Conservation (phyloP, 495 filamentous ascomycete genomes). For the Ascodesmis nigricans region DNA sequence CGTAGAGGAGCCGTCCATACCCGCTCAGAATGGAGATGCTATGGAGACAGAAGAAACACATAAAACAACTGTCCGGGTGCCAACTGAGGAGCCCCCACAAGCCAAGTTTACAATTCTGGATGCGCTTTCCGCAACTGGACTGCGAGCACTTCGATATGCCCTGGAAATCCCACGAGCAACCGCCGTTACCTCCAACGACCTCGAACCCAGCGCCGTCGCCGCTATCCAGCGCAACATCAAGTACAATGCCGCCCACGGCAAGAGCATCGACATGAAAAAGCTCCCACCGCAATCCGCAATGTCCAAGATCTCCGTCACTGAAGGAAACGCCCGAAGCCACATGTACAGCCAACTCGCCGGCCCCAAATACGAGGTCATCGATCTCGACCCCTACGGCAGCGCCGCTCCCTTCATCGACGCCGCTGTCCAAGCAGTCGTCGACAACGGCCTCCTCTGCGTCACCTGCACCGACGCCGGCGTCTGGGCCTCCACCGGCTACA, state of each 20-base stretch:
- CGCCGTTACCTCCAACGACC: conserved; percentile 69
- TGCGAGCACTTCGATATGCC: conserved; percentile 79
- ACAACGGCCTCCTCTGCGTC: conserved; percentile 74
- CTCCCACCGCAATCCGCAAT: conserved; percentile 7
- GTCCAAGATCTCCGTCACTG: conserved; percentile 42
- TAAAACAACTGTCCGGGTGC: conserved; percentile 1
- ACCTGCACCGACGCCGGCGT: conserved; percentile 92
- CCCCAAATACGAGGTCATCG: conserved; percentile 71
- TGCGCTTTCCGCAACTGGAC: conserved; percentile 80
- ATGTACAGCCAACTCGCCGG: conserved; percentile 50
- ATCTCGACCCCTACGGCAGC: conserved; percentile 88
- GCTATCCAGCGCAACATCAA: conserved; percentile 64
- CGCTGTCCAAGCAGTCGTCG: conserved; percentile 60
- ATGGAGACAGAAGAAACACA: no score
- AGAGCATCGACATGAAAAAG: background rate
- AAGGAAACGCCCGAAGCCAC: conserved; percentile 63
- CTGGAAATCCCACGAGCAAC: conserved; percentile 70
- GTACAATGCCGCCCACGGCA: conserved; percentile 45
- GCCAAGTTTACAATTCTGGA: conserved; percentile 62
- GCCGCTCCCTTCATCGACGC: conserved; percentile 80
- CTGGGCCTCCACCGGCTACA: conserved; percentile 79
- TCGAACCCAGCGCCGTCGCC: conserved; percentile 51
- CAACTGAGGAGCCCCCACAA: conserved; percentile 10
- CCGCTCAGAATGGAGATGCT: no score
- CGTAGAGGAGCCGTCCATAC: no score